These are phyloP conservation scores for Apiotrichum domesticum DNA, from an alignment of 1,284 basidiomycete species.

Conservation along the genomic window DNA sequence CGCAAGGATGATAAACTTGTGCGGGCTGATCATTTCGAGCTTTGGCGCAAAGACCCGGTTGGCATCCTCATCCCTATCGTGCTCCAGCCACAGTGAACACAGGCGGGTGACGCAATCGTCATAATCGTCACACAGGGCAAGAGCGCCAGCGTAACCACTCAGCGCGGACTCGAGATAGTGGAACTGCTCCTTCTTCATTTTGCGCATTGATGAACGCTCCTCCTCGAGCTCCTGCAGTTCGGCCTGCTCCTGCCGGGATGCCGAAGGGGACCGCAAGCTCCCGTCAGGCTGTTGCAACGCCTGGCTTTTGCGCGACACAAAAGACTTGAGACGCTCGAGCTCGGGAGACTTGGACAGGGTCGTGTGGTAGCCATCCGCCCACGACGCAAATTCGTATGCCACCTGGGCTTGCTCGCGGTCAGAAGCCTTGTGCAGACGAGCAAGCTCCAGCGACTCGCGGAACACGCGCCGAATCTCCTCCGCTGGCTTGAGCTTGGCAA, in stretches of 20 bases:
- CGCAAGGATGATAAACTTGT: conserved; percentile 82
- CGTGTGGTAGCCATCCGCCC: conserved; percentile 81
- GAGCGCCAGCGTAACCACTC: conserved; percentile 71
- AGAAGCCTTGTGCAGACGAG: background rate
- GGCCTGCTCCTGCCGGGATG: conserved; percentile 23
- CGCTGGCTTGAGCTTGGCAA: conserved; percentile 76
- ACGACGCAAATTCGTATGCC: conserved; percentile 75
- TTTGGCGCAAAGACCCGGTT: conserved; percentile 49
- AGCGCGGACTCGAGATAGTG: conserved; percentile 69
- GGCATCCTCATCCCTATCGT: conserved; percentile 55
- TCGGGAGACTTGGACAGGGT: conserved; percentile 66
- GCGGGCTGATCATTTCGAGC: conserved; percentile 60
- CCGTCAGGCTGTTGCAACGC: conserved; percentile 28
- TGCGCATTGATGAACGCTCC: conserved; percentile 50
- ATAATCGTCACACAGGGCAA: conserved; percentile 62
- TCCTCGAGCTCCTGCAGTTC: conserved; percentile 54
- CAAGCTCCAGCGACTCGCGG: conserved; percentile 24
- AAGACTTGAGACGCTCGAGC: conserved; percentile 61
- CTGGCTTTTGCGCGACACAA: conserved; percentile 61
- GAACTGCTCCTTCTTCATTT: conserved; percentile 57
- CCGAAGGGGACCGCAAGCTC: conserved; percentile 19
- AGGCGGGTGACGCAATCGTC: conserved; percentile 76
- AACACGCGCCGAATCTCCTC: conserved; percentile 72
- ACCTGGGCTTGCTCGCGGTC: conserved; percentile 56
- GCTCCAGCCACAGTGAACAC: conserved; percentile 78